A percentile compares a stretch with the other conserved stretches of the same genome.
phyloP scores from a whole-genome alignment of 73 alveolate species.

The Paramecium biaurelia region DNA sequence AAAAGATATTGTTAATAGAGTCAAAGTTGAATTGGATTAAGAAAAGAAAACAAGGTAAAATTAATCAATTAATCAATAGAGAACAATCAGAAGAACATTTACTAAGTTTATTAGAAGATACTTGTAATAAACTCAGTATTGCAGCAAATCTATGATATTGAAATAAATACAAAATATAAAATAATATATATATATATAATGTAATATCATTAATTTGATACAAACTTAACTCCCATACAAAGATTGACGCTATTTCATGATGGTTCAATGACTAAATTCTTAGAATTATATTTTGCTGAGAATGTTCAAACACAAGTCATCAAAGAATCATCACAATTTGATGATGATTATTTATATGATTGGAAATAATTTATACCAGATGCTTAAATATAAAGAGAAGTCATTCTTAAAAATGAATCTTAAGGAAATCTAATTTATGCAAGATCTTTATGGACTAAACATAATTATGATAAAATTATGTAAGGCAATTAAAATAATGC shows the following conservation, averaged over 20 bases:
- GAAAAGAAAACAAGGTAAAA: conserved; percentile 42
- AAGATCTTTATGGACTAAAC: not conserved
- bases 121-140: conserved; percentile 48
- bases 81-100: conserved; percentile 30
- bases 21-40: conserved; percentile 47
- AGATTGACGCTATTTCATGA: not conserved
- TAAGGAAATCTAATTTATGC: not conserved
- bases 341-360: not conserved
- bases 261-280: not conserved
- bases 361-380: not conserved
- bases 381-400: conserved; percentile 1
- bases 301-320: not conserved
- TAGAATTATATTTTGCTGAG: not conserved
- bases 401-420: not conserved
- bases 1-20: conserved; percentile 44
- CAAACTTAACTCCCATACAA: not conserved
- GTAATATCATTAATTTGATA: not conserved
- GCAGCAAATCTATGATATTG: conserved; percentile 48
- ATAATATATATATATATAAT: not conserved
- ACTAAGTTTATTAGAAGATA: conserved; percentile 10
- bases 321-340: not conserved
- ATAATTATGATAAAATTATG: not conserved
- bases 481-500: not conserved
- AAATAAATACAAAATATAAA: not conserved
- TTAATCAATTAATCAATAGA: not conserved